Base-by-base conservation (phyloP, 169 alveolate species). In the Eimeria acervulina region DNA sequence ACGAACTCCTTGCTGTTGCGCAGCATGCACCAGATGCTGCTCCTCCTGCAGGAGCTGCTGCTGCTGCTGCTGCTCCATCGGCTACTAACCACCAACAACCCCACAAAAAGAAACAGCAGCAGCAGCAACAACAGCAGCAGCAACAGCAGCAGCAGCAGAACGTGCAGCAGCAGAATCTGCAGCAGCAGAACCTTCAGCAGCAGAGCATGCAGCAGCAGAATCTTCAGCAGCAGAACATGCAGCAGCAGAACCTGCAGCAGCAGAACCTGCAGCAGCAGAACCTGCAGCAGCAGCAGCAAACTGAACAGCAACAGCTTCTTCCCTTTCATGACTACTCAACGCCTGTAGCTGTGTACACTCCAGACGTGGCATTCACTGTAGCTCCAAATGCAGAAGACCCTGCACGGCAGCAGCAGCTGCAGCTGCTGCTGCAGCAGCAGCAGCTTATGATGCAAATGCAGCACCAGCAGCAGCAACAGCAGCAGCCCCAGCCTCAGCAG, bases 11-110 rank as follows among this genome's bases (percentile, higher is more conserved):
- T 31, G 80, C 74, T 33, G 15, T 87, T 19, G 93, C 76, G 5
- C 81, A n/a, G 36, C 40, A 87, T 33, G 93, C 93, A 7, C 80
- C 76, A 1, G 93, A 87, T 59, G 93, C 93, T 7, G 93, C 83
- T 17, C 93, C 93, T 8, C 93, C 93, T 21, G 93, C 93, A 36
- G 81, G 76, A 15, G 63, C 92, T 17, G 78, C 38, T 8, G 74
- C 59, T 51, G 59, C 38, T 13, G 76, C 36, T 47, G 52, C 61
- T 23, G 31, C 26, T 36, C 47, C 84, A 31, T 21, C 47, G 4
- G 21, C 47, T 38, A 36, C 28, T 15, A 72, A 23, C n/a, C 0
- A 28, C 47, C 40, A 23, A 38, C 84, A 7, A 31, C 0, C 84
- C 15, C 7, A 51, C 59, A 51, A 51, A 17, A 51, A 51, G 15